A percentile compares a stretch with the other conserved stretches of the same genome.
Conservation (phyloP, 768 basidiomycete genomes). For the Tricholoma saponaceum region DNA sequence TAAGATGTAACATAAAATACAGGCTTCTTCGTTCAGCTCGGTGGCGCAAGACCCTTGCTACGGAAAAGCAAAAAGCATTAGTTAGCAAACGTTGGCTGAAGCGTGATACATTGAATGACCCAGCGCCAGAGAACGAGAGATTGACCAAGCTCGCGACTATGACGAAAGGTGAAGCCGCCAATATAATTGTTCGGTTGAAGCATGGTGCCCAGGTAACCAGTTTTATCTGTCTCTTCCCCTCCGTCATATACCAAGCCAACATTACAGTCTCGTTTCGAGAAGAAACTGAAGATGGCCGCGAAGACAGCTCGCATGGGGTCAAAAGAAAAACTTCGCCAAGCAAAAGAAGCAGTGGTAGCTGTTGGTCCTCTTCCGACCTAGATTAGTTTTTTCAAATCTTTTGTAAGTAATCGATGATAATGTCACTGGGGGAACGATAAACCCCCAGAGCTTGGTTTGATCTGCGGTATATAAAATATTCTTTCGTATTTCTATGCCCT, state of each 20-base stretch:
- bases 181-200: constrained; percentile 71
- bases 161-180: constrained; percentile 78
- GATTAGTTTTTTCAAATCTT: background rate
- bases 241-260: constrained; percentile 3
- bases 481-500: no score
- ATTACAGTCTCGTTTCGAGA: constrained; percentile 50
- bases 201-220: constrained; percentile 66
- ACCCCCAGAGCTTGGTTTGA: background rate
- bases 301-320: constrained; percentile 29
- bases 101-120: constrained; percentile 15
- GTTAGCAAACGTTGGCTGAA: constrained; percentile 49
- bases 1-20: background rate
- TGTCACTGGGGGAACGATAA: background rate
- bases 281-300: constrained; percentile 38
- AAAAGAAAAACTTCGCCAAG: constrained; percentile 49
- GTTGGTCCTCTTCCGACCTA: constrained; percentile 49
- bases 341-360: constrained; percentile 51
- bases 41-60: constrained; percentile 64
- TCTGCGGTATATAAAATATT: no score
- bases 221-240: background rate
- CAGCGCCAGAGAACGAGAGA: constrained; percentile 13
- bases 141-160: constrained; percentile 36
- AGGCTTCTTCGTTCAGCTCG: constrained; percentile 60
- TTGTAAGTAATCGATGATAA: background rate
- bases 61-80: constrained; percentile 54